Evolutionary conservation across 768 basidiomycete species (phyloP), one percentile per base, ranked within the genome.

Genomic region (Leccinum disarticulatum): DNA sequence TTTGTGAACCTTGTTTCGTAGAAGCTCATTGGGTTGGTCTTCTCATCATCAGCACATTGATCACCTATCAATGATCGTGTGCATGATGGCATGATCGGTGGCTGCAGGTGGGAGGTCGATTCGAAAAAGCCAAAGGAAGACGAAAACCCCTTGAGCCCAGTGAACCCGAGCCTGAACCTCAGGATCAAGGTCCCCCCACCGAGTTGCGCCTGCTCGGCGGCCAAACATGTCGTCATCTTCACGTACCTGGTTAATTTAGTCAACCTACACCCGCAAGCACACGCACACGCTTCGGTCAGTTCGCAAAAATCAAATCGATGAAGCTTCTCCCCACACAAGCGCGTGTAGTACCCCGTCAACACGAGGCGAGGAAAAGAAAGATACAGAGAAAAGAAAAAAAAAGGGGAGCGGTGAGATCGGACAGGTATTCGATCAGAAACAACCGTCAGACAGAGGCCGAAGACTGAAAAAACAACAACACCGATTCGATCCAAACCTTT

Each of bases 291-390:
- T 14, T 25, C 28, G 50, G 11, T 52, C 11, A 6, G 5, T 56
- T 60, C 10, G 51, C 43, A 62, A 60, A 60, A 57, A 67, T 72
- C 61, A 72, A 63, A 70, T 70, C 38, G 13, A 11, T 46, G 61
- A 60, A 70, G 61, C 43, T 68, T 70, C 54, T 54, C 58, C 60
- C 52, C 35, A 22, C n/a, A 35, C 36, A 8, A 62, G 33, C 48
- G 48, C 30, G 52, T 47, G 57, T 17, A 17, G 57, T 17, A 17
- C 35, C 19, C 25, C 11, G 19, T 46, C 46, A 30, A 52, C 56
- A 28, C 22, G 58, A 62, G 38, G 30, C 10, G 2, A 17, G 25
- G 31, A 54, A 30, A 27, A 38, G 2, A 31, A 3, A 19, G 43
- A 46, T 11, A 46, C n/a, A 43, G n/a, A 3, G 10, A 19, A 19